Conservation (phyloP, 805 yeast genomes). For the Cyberlindnera xylosilytica region DNA sequence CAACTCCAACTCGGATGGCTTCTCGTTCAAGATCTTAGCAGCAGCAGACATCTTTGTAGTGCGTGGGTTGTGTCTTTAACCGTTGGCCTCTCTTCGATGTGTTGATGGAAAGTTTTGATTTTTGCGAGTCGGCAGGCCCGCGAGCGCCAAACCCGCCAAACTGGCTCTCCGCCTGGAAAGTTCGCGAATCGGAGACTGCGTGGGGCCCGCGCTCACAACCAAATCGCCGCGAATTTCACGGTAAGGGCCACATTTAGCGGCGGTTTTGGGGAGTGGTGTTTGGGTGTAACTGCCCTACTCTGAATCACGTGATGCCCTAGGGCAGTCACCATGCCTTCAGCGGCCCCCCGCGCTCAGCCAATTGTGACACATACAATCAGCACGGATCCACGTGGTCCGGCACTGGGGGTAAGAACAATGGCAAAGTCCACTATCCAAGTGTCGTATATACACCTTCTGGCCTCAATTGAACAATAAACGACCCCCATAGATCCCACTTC, state of each 20-base stretch:
- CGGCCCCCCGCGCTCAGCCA: no score
- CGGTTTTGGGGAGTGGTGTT: neutral
- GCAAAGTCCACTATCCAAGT: no score
- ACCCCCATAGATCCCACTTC: no score
- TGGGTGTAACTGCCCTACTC: conserved; percentile 3
- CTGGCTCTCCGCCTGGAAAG: neutral
- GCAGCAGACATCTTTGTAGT: conserved; percentile 79
- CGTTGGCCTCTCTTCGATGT: neutral
- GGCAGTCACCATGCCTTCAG: no score
- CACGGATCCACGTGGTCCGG: no score
- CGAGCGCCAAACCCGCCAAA: no score
- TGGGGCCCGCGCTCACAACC: neutral
- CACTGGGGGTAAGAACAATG: no score
- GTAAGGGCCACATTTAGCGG: neutral
- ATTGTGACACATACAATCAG: no score
- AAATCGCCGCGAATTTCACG: neutral
- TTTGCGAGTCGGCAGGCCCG: neutral
- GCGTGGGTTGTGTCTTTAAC: conserved; percentile 25
- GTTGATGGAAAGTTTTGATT: conserved; percentile 18
- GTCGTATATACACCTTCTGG: no score
- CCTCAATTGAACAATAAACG: no score
- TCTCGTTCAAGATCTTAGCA: conserved; percentile 89
- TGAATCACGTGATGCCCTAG: neutral
- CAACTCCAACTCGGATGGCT: conserved; percentile 98
- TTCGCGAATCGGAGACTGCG: neutral